Evolutionary conservation across 176 grass and related monocot genomes (phyloP).

Genomic region (Triticum urartu): DNA sequence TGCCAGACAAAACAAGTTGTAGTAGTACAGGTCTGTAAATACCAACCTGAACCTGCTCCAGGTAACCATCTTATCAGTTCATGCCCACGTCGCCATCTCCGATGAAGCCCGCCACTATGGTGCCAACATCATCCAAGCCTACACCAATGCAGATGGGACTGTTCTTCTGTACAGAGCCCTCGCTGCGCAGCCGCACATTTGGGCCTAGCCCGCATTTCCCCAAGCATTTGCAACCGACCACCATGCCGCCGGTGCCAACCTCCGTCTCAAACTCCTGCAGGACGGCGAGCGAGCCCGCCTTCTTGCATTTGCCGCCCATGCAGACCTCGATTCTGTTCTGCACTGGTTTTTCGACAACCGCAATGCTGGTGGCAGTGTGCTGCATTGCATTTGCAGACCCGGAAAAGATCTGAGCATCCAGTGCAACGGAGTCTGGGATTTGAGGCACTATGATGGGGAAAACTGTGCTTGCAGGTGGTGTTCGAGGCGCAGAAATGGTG

Average conservation of each 20-base stretch:
- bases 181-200: slow-evolving; percentile 41
- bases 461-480: not conserved
- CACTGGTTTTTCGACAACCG: not conserved
- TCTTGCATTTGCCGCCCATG: slow-evolving; percentile 90
- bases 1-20: no score
- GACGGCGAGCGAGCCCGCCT: slow-evolving; percentile 45
- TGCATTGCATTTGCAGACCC: not conserved
- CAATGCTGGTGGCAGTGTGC: not conserved
- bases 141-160: slow-evolving; percentile 57
- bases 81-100: slow-evolving; percentile 10
- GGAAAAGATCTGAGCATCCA: not conserved
- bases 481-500: not conserved
- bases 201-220: slow-evolving; percentile 74
- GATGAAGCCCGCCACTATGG: slow-evolving; percentile 48
- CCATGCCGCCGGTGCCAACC: slow-evolving; percentile 16
- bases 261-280: slow-evolving; percentile 61
- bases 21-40: not conserved
- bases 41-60: not conserved
- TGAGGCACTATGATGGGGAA: slow-evolving; percentile 32
- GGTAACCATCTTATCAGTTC: not conserved
- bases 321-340: slow-evolving; percentile 62
- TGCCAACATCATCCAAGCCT: slow-evolving; percentile 64
- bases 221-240: slow-evolving; percentile 73
- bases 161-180: slow-evolving; percentile 17
- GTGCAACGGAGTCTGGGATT: not conserved